Base-by-base conservation (phyloP, 495 filamentous ascomycete genomes). In the Bacidia rubella region DNA sequence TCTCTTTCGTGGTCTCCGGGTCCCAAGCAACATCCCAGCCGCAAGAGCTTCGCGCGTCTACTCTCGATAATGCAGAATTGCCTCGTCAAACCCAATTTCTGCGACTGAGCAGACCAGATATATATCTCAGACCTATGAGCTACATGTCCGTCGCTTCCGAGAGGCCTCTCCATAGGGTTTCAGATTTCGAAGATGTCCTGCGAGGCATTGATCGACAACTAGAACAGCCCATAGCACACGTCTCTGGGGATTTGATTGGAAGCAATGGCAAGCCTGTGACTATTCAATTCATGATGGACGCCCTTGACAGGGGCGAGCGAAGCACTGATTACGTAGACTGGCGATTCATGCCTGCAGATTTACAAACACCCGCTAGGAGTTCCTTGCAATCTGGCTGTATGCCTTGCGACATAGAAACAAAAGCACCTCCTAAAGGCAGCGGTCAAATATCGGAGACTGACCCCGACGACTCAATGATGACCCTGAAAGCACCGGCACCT, bases 161-260 rank as follows among this genome's bases (percentile, higher is more conserved):
- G 5, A 35, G 5, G 29, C 29, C 29, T 15, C 15, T 35, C 7
- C 29, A 15, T 15, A 35, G 29, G 15, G 7, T 15, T 15, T 15
- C 5, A 15, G 29, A 35, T 15, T 35, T 35, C 15, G 29, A 35
- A 35, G 29, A 35, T 35, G 29, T 35, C 47, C 19, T 50, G 47
- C 47, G 25, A 35, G 25, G 26, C 24, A 50, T 50, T 35, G 29
- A 38, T 38, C 29, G 47, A 11, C 47, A 25, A 22, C 29, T 50
- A 26, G 44, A 3, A 25, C 22, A 9, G 22, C 20, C 44, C 44
- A 27, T 47, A 21, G 9, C 44, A 22, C 26, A 15, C 17, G 24
- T n/a, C 21, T 47, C 44, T 1, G 22, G n/a, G 15, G 44, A 19
- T 25, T 25, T 47, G 22, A 25, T 22, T 21, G 44, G 44, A 24